phyloP scores from a whole-genome alignment of 2,329 filamentous ascomycete genomes.

The Phialemonium atrogriseum region DNA sequence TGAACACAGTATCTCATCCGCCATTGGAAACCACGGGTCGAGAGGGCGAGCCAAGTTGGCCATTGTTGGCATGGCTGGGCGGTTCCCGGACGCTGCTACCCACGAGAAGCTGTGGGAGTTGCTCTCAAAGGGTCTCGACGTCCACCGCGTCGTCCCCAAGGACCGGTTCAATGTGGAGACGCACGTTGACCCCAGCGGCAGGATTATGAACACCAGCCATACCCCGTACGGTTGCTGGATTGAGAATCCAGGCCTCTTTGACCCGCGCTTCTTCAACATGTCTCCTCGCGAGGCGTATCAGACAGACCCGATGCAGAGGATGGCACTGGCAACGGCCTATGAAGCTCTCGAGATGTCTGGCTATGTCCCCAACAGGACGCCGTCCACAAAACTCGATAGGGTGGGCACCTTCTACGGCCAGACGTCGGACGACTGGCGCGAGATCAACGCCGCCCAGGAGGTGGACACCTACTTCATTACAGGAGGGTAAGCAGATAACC shows the following conservation, averaged over 20 bases:
- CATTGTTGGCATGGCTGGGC: conserved; percentile 75
- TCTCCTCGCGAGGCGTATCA: conserved; percentile 72
- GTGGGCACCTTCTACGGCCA: conserved; percentile 70
- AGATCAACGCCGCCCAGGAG: conserved; percentile 64
- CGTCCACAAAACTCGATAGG: conserved; percentile 54
- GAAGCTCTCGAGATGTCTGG: conserved; percentile 77
- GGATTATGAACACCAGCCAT: conserved; percentile 67
- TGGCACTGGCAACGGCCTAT: conserved; percentile 69
- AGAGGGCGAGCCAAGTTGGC: conserved; percentile 60
- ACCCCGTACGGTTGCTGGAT: conserved; percentile 70
- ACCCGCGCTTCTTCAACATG: conserved; percentile 84
- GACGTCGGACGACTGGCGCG: conserved; percentile 69
- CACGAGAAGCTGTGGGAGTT: conserved; percentile 69
- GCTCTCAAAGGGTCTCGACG: conserved; percentile 65
- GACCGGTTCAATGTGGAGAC: conserved; percentile 68
- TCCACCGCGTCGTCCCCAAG: conserved; percentile 57
- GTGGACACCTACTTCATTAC: conserved; percentile 51
- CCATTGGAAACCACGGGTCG: conserved; percentile 38
- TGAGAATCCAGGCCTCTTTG: conserved; percentile 68
- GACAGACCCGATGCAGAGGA: conserved; percentile 73
- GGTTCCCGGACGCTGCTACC: conserved; percentile 66
- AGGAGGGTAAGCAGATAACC: too few species aligned
- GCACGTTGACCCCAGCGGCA: conserved; percentile 64
- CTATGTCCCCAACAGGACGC: conserved; percentile 65
- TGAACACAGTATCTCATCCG: conserved; percentile 22